Percentiles rank a stretch among this genome's conserved stretches.
These are phyloP conservation scores for Candida ulmi DNA, from an alignment of 805 yeast species.

Conservation along the genomic window DNA sequence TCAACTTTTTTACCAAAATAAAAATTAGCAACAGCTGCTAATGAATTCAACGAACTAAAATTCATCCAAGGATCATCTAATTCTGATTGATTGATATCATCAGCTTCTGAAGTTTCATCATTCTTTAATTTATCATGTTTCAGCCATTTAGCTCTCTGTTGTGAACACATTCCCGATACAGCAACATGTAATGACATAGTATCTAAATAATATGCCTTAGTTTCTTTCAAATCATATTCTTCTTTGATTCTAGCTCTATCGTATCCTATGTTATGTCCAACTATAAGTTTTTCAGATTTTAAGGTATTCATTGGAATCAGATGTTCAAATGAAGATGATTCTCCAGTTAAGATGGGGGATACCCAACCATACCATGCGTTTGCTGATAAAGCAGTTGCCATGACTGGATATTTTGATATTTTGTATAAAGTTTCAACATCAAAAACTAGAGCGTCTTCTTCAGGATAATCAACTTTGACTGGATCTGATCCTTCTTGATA, in stretches of 20 bases:
- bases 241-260: conserved; percentile 85
- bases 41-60: conserved; percentile 69
- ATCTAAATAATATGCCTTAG: conserved; percentile 79
- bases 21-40: conserved; percentile 72
- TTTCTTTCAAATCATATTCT: conserved; percentile 63
- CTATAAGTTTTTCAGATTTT: conserved; percentile 46
- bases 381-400: conserved; percentile 75
- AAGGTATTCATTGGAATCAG: conserved; percentile 68
- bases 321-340: conserved; percentile 43
- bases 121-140: conserved; percentile 39
- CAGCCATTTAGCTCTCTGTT: conserved; percentile 78
- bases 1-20: conserved; percentile 68
- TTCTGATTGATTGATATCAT: conserved; percentile 23
- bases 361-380: conserved; percentile 94
- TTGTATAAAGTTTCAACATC: conserved; percentile 88
- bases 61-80: conserved; percentile 81
- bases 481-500: conserved; percentile 57
- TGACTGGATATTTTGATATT: conserved; percentile 62
- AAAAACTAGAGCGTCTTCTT: conserved; percentile 68
- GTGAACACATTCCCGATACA: conserved; percentile 85
- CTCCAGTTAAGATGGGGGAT: conserved; percentile 71
- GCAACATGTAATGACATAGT: conserved; percentile 93
- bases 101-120: conserved; percentile 13
- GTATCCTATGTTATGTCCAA: conserved; percentile 89
- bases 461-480: conserved; percentile 56